phyloP scores from a whole-genome alignment of 2,329 filamentous ascomycete genomes.

The Verticillium nonalfalfae region DNA sequence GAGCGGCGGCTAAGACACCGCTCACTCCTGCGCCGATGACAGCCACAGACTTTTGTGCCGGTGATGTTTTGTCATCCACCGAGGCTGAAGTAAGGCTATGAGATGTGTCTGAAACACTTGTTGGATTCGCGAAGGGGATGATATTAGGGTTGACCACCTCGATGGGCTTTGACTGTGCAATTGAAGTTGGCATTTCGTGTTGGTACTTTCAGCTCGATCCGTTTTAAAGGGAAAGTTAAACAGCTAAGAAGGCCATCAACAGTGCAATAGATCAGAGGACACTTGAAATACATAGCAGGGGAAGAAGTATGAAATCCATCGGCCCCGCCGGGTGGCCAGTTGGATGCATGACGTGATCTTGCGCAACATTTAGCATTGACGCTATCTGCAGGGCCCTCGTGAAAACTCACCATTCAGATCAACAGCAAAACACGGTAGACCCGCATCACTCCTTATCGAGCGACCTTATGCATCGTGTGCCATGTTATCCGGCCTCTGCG shows the following conservation, averaged over 20 bases:
- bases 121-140: neutral
- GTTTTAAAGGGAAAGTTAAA: neutral
- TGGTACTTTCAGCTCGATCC: neutral
- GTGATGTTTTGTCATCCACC: neutral
- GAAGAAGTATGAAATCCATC: neutral
- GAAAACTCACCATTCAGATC: neutral
- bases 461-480: neutral
- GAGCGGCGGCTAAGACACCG: constrained; percentile 1
- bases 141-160: neutral
- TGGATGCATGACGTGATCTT: neutral
- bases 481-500: neutral
- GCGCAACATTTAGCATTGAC: neutral
- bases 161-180: neutral
- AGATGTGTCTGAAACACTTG: neutral
- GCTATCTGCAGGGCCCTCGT: neutral
- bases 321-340: neutral
- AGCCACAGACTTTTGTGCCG: neutral
- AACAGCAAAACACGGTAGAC: neutral
- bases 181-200: neutral
- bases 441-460: neutral
- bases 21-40: constrained; percentile 4
- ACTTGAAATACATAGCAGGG: neutral
- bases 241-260: too few relatives aligned
- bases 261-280: too few relatives aligned
- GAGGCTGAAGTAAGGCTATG: neutral